phyloP scores from a whole-genome alignment of 352 stramenopile species.

The Albugo laibachii region DNA sequence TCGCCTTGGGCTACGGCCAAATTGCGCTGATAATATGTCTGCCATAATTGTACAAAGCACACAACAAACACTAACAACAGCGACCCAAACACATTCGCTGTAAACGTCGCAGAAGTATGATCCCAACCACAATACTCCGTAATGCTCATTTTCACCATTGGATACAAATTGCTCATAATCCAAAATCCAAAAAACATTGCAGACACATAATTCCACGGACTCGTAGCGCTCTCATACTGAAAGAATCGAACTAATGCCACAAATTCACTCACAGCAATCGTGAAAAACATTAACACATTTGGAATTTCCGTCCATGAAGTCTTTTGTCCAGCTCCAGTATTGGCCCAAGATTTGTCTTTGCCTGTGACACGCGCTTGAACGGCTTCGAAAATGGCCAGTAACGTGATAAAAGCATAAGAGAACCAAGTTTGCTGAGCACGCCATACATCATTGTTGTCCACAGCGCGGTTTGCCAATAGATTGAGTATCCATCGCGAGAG shows the following conservation, averaged over 20 bases:
- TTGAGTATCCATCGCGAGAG: constrained; percentile 64
- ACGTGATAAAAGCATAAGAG: constrained; percentile 78
- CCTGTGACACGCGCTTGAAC: constrained; percentile 55
- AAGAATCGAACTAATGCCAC: constrained; percentile 72
- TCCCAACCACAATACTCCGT: constrained; percentile 79
- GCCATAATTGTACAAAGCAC: constrained; percentile 78
- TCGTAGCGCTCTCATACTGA: constrained; percentile 77
- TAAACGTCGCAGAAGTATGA: constrained; percentile 66
- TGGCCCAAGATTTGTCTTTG: constrained; percentile 76
- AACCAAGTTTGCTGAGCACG: constrained; percentile 81
- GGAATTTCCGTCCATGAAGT: constrained; percentile 77
- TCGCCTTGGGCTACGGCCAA: constrained; percentile 33
- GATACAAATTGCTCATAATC: constrained; percentile 73
- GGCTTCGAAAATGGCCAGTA: constrained; percentile 70
- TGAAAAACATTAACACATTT: constrained; percentile 80
- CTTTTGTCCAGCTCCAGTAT: constrained; percentile 79
- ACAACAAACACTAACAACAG: constrained; percentile 67
- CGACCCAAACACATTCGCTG: constrained; percentile 67
- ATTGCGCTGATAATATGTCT: constrained; percentile 66
- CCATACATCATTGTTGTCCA: constrained; percentile 82
- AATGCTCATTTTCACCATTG: constrained; percentile 85
- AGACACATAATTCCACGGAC: constrained; percentile 78
- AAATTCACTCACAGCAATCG: constrained; percentile 46
- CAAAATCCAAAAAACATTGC: constrained; percentile 78
- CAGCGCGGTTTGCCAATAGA: constrained; percentile 61